Evolutionary conservation across 1,284 basidiomycete genomes (phyloP).

Genomic region (Pseudozyma pruni): DNA sequence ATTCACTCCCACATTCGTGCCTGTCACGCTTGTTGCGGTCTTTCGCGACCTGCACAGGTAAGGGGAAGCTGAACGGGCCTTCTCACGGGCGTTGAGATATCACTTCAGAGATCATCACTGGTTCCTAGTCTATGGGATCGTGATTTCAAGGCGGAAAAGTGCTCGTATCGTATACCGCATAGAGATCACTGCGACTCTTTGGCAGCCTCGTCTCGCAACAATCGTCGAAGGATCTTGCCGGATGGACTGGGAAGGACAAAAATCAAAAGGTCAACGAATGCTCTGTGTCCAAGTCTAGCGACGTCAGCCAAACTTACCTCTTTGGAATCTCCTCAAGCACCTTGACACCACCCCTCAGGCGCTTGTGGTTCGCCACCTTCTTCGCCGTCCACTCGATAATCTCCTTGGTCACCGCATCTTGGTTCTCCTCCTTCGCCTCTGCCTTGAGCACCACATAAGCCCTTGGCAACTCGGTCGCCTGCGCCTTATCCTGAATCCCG

Average conservation of each 20-base stretch:
- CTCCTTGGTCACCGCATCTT: conserved; percentile 51
- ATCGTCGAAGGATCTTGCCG: conserved; percentile 64
- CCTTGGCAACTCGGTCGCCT: conserved; percentile 59
- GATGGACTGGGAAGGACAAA: conserved; percentile 33
- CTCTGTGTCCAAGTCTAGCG: no score
- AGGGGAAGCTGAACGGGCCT: no score
- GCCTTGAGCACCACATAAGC: conserved; percentile 64
- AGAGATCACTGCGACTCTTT: conserved; percentile 30
- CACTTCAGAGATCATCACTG: no score
- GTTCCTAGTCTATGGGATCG: no score
- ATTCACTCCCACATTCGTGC: no score
- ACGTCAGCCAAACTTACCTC: conserved; percentile 26
- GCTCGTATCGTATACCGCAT: not conserved
- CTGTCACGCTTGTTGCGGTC: no score
- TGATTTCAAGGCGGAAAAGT: not conserved
- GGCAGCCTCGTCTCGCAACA: conserved; percentile 53
- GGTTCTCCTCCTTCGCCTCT: conserved; percentile 41
- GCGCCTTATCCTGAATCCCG: conserved; percentile 34
- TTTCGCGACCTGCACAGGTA: no score
- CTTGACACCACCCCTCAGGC: conserved; percentile 65
- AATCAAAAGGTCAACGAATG: not conserved
- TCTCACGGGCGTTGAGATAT: no score
- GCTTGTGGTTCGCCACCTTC: conserved; percentile 68
- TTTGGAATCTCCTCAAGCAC: conserved; percentile 60
- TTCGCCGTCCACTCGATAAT: conserved; percentile 63